A percentile compares a stretch with the other conserved stretches of the same genome.
phyloP scores from a whole-genome alignment of 1,284 basidiomycete species.

The Golubevia pallescens region DNA sequence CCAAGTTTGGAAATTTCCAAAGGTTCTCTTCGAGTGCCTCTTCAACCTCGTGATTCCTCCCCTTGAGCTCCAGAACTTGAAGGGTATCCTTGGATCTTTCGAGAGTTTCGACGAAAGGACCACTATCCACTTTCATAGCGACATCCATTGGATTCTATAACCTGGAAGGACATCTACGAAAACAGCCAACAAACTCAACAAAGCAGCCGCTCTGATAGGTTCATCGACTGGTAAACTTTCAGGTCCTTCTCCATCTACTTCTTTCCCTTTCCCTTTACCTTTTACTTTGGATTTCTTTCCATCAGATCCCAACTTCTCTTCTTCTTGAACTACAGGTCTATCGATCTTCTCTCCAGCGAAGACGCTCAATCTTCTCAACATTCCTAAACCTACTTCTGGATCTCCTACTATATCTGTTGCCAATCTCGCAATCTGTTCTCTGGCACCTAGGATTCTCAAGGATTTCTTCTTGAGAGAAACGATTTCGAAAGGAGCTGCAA shows the following conservation, averaged over 20 bases:
- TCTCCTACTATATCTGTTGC: slow-evolving; percentile 51
- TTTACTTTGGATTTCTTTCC: slow-evolving; percentile 67
- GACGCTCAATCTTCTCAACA: slow-evolving; percentile 47
- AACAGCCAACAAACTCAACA: slow-evolving; percentile 88
- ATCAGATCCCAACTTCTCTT: slow-evolving; percentile 23
- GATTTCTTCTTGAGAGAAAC: slow-evolving; percentile 1
- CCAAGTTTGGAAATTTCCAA: too few species aligned
- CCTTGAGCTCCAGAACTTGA: too few species aligned
- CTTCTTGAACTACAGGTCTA: slow-evolving; percentile 8
- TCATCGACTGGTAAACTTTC: slow-evolving; percentile 76
- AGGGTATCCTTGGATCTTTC: too few species aligned
- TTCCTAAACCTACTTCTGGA: slow-evolving; percentile 51
- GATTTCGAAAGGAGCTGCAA: background rate
- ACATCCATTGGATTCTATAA: slow-evolving; percentile 77
- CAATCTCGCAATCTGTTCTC: slow-evolving; percentile 60
- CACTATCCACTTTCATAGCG: too few species aligned
- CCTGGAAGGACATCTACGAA: slow-evolving; percentile 92
- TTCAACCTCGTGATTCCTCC: too few species aligned
- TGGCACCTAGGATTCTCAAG: slow-evolving; percentile 20
- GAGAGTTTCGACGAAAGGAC: too few species aligned
- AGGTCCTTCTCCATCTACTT: background rate
- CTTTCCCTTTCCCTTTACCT: background rate
- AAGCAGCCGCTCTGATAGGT: slow-evolving; percentile 83
- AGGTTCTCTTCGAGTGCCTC: too few species aligned
- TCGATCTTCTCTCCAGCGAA: slow-evolving; percentile 7